A percentile compares a stretch with the other conserved stretches of the same genome.
phyloP scores from a whole-genome alignment of 495 filamentous ascomycete genomes.

The Neurospora sp. region DNA sequence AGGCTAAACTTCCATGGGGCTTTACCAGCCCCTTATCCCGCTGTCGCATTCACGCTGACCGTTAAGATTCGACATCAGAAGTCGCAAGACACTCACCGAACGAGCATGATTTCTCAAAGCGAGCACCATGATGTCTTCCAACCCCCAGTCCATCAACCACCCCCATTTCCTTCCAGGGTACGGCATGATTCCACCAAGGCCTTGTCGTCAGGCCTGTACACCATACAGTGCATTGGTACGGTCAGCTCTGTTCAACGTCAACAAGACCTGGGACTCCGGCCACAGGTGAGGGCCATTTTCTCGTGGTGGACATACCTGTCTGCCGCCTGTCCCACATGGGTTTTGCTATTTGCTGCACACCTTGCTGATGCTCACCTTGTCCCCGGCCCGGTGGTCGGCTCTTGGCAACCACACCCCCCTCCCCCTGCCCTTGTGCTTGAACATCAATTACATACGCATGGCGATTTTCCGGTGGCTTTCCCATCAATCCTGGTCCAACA shows the following conservation, averaged over 20 bases:
- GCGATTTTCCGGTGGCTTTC: neutral
- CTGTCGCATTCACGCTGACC: neutral
- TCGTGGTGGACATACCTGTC: neutral
- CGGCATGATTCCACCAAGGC: neutral
- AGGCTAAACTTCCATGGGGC: neutral
- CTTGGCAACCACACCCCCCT: neutral
- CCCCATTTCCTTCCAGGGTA: neutral
- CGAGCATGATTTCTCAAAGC: neutral
- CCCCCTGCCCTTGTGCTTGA: neutral
- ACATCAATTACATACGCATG: neutral
- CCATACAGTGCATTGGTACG: neutral
- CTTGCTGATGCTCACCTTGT: neutral
- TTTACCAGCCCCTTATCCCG: neutral
- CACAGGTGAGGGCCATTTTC: neutral
- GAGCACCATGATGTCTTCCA: neutral
- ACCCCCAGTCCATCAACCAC: neutral
- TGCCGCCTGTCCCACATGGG: neutral
- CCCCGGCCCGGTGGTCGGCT: neutral
- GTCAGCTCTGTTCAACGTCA: neutral
- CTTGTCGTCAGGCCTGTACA: neutral
- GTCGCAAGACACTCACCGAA: neutral
- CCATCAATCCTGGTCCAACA: neutral
- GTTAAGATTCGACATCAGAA: neutral
- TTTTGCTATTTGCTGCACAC: neutral
- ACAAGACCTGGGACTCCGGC: neutral